Base-by-base conservation (phyloP, 306 rosid genomes). In the Trichosanthes truncata region DNA sequence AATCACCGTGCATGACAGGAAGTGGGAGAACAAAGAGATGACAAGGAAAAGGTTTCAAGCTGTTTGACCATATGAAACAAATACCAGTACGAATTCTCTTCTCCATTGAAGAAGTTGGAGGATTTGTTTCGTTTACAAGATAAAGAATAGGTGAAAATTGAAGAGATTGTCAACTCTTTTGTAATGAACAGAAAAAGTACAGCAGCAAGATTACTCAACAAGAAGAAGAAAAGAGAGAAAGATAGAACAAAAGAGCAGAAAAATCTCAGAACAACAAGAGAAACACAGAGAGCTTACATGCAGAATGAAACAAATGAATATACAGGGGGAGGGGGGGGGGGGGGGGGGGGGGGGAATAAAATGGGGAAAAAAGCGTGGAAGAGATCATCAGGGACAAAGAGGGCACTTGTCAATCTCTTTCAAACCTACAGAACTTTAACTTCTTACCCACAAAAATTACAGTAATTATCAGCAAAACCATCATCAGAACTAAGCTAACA, bases 331-430 rank as follows among this genome's bases (percentile, higher is more conserved):
- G n/a, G n/a, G n/a, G n/a, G n/a, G n/a, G n/a, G n/a, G n/a, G n/a
- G n/a, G n/a, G n/a, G n/a, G n/a, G n/a, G n/a, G n/a, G n/a, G n/a
- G n/a, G n/a, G n/a, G n/a, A n/a, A n/a, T n/a, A n/a, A 31, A 55
- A 55, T 18, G 23, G 26, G 5, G 9, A 57, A 21, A n/a, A 55
- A 20, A 23, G 6, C 2, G 1, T 10, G 0, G 7, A 60, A 60
- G 67, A 60, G 67, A 60, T 60, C 20, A 13, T 26, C 43, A 62
- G 69, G 31, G 51, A 35, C 48, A 33, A 68, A 40, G 9, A 11
- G 52, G 74, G 51, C 74, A 68, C 74, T 36, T 68, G 74, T 68
- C 74, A 65, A 65, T 35, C 48, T 65, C 73, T 7, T 36, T 36
- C n/a, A 8, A 65, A 35, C 18, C 25, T 14, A 35, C 73, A 65